Evolutionary conservation across 352 stramenopile genomes (phyloP).

Genomic region (Phytopythium delawarense): DNA sequence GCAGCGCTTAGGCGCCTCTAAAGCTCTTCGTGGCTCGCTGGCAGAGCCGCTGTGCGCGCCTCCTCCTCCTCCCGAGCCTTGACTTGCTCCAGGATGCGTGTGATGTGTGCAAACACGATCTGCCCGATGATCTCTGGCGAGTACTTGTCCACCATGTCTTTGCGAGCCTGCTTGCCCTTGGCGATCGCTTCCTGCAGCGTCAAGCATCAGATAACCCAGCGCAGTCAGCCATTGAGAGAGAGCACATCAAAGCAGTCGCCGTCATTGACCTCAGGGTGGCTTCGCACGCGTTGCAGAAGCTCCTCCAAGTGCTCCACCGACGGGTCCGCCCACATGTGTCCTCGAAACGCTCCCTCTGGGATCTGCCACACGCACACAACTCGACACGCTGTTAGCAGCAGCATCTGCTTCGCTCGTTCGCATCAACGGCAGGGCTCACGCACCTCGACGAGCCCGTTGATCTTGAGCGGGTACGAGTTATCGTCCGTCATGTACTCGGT

Average conservation of each 20-base stretch:
- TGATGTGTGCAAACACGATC: constrained; percentile 61
- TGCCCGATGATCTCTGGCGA: constrained; percentile 67
- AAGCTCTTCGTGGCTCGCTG: constrained; percentile 46
- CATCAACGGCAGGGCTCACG: constrained; percentile 14
- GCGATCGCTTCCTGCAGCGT: constrained; percentile 37
- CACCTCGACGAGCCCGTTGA: constrained; percentile 78
- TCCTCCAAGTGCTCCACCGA: constrained; percentile 66
- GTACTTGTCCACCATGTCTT: constrained; percentile 85
- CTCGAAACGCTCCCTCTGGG: constrained; percentile 66
- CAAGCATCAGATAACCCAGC: background rate
- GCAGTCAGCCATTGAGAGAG: background rate
- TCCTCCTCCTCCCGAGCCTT: constrained; percentile 12
- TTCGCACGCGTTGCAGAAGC: constrained; percentile 53
- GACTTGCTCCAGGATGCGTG: constrained; percentile 52
- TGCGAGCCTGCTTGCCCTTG: constrained; percentile 67
- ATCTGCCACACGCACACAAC: constrained; percentile 38
- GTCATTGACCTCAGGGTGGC: constrained; percentile 43
- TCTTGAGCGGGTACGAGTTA: constrained; percentile 81
- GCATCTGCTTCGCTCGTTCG: background rate
- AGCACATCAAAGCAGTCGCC: background rate
- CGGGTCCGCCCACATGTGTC: constrained; percentile 85
- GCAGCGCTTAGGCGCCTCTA: constrained; percentile 35
- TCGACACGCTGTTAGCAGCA: background rate
- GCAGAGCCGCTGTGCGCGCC: constrained; percentile 1
- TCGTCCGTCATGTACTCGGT: constrained; percentile 87